A percentile compares a stretch with the other conserved stretches of the same genome.
Evolutionary conservation across 768 basidiomycete genomes (phyloP).

Genomic region (Tricholoma sp.): DNA sequence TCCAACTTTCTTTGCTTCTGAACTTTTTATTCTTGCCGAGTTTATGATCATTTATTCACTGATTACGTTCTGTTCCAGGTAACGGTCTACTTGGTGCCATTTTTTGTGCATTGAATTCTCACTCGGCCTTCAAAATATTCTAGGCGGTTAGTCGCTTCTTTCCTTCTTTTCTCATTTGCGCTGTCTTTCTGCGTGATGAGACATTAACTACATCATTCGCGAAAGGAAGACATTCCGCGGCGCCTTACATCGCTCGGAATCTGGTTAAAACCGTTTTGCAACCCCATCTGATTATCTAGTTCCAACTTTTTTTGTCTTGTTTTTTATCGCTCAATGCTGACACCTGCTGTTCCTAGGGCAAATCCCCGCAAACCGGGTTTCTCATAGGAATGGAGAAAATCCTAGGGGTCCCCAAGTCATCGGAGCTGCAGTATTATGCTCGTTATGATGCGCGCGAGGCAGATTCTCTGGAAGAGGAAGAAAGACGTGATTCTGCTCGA

Average conservation of each 20-base stretch:
- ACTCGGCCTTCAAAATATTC: conserved; percentile 3
- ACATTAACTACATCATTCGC: conserved; percentile 57
- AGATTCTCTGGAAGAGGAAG: conserved; percentile 55
- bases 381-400: conserved; percentile 74
- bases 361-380: conserved; percentile 75
- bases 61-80: conserved; percentile 18
- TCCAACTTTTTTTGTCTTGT: conserved; percentile 8
- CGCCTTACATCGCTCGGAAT: conserved; percentile 56
- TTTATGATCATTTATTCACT: conserved; percentile 7
- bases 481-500: conserved; percentile 49
- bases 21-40: conserved; percentile 18
- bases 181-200: conserved; percentile 39
- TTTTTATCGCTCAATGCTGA: conserved; percentile 1
- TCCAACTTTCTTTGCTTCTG: conserved; percentile 36
- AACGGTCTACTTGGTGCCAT: conserved; percentile 3
- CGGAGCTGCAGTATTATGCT: conserved; percentile 6
- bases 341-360: conserved; percentile 36
- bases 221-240: conserved; percentile 53
- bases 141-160: conserved; percentile 35
- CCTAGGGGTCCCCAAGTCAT: conserved; percentile 46
- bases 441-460: conserved; percentile 53
- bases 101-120: conserved; percentile 12
- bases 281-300: conserved; percentile 57
- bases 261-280: conserved; percentile 58
- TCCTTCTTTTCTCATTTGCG: not conserved